Conservation (phyloP, 192 early-diverging fungal species). For the Backusella sp. region DNA sequence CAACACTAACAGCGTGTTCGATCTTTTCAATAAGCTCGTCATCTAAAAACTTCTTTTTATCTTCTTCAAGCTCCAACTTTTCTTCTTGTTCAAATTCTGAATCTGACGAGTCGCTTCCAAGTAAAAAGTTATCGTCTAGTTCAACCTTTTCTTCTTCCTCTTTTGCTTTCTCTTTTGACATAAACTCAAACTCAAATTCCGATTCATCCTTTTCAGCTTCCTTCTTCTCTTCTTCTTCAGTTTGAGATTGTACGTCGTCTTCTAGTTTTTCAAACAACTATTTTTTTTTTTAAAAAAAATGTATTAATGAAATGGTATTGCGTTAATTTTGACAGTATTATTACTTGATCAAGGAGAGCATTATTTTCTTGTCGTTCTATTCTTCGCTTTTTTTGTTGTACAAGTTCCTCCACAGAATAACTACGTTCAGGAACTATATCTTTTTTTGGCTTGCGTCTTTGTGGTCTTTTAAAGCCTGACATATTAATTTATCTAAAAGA, state of each 20-base stretch:
- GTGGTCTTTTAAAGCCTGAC: neutral
- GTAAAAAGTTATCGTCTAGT: slow-evolving; percentile 1
- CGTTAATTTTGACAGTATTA: neutral
- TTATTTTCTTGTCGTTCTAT: neutral
- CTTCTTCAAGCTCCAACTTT: neutral
- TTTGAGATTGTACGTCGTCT: neutral
- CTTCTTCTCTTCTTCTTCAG: neutral
- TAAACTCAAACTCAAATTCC: neutral
- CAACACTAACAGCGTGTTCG: neutral
- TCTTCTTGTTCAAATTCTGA: neutral
- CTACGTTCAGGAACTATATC: neutral
- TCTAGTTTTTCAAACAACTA: neutral
- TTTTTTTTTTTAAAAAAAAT: neutral
- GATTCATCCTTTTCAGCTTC: neutral
- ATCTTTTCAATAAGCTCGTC: neutral
- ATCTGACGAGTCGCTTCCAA: neutral
- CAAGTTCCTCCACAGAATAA: neutral
- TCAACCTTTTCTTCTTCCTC: neutral
- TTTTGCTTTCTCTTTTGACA: neutral
- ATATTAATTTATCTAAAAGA: neutral
- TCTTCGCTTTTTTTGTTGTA: slow-evolving; percentile 2
- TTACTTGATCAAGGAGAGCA: neutral
- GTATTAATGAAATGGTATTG: neutral
- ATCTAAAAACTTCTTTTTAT: neutral
- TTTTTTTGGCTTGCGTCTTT: neutral